Conservation (phyloP, 1,284 basidiomycete genomes). For the Retiboletus flavoniger region DNA sequence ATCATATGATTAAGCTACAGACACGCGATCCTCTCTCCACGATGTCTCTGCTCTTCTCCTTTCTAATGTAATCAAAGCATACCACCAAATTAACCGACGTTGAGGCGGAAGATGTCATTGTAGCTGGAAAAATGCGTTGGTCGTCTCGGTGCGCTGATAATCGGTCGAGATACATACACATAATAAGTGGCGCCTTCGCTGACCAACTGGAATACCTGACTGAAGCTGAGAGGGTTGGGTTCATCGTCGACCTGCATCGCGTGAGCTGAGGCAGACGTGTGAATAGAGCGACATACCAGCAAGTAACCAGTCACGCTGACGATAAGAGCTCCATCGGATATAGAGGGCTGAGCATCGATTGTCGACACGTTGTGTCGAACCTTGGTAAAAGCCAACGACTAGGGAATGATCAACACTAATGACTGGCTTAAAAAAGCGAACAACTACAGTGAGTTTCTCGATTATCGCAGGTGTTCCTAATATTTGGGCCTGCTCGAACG, state of each 20-base stretch:
- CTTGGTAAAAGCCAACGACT: conserved; percentile 81
- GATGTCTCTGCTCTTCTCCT: not conserved
- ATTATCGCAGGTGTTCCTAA: conserved; percentile 63
- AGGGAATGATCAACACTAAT: conserved; percentile 13
- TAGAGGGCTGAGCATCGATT: conserved; percentile 87
- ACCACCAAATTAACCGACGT: conserved; percentile 47
- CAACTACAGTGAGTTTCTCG: conserved; percentile 77
- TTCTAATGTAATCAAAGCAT: conserved; percentile 1
- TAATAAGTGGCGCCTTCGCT: conserved; percentile 80
- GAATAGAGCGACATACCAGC: conserved; percentile 47
- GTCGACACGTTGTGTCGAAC: conserved; percentile 86
- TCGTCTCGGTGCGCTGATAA: not conserved
- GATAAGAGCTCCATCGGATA: conserved; percentile 60
- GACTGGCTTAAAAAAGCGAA: not conserved
- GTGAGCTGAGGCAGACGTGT: conserved; percentile 9
- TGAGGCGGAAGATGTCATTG: conserved; percentile 91
- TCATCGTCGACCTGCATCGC: conserved; percentile 75
- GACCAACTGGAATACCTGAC: conserved; percentile 89
- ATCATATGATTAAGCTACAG: conserved; percentile 20
- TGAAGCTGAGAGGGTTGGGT: conserved; percentile 80
- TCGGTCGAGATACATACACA: conserved; percentile 56
- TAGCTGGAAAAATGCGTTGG: conserved; percentile 42
- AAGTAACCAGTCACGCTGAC: conserved; percentile 90
- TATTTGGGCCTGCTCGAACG: conserved; percentile 74
- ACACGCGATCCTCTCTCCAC: conserved; percentile 2